Evolutionary conservation across 176 grass and related monocot genomes (phyloP).

Genomic region (Musa acuminata): DNA sequence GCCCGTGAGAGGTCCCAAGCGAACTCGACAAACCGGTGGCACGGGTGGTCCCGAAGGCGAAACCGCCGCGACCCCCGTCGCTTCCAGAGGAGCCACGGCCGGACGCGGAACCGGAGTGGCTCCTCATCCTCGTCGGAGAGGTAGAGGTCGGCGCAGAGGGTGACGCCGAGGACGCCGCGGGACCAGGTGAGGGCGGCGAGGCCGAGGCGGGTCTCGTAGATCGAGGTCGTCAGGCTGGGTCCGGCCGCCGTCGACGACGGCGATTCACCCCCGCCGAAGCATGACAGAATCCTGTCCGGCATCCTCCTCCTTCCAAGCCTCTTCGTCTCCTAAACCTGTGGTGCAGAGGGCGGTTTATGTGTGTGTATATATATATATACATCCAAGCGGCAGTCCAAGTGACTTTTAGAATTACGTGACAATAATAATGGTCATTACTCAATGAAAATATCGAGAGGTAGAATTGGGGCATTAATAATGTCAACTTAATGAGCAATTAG

Average conservation of each 20-base stretch:
- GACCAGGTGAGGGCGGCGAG: conserved; percentile 77
- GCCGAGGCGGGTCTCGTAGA: conserved; percentile 82
- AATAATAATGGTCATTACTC: too few species aligned
- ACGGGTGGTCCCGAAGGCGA: conserved; percentile 14
- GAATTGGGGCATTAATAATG: too few species aligned
- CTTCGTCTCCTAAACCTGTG: background rate
- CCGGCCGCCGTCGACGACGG: conserved; percentile 20
- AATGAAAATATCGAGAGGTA: too few species aligned
- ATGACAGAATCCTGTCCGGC: conserved; percentile 39
- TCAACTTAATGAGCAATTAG: too few species aligned
- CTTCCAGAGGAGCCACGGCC: conserved; percentile 69
- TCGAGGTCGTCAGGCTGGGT: conserved; percentile 54
- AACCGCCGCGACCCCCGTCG: conserved; percentile 60
- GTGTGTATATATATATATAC: too few species aligned
- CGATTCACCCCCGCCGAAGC: conserved; percentile 5
- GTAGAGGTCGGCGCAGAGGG: conserved; percentile 62
- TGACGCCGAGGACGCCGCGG: conserved; percentile 57
- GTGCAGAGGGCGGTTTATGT: too few species aligned
- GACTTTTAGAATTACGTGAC: too few species aligned
- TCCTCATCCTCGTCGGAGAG: conserved; percentile 34
- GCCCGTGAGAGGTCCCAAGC: conserved; percentile 72
- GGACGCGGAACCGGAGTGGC: conserved; percentile 36
- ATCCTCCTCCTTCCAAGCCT: conserved; percentile 22
- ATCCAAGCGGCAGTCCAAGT: too few species aligned
- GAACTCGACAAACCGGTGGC: conserved; percentile 37